Base-by-base conservation (phyloP, 2,329 filamentous ascomycete species). In the Emmonsia crescens region DNA sequence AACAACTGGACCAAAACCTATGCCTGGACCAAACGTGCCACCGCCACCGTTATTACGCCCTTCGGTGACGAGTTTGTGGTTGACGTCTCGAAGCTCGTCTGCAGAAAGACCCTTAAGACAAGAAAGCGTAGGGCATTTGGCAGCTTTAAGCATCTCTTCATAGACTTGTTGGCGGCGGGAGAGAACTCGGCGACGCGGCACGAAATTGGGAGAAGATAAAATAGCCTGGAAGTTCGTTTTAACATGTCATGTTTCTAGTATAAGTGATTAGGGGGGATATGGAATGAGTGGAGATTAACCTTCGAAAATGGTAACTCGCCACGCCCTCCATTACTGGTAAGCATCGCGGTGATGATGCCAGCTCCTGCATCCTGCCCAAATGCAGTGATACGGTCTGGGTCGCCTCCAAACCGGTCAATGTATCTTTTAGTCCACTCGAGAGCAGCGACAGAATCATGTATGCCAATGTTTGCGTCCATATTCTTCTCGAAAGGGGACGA, bases 311-410 rank as follows among this genome's bases (percentile, higher is more conserved):
- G 58, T 29, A 60, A 24, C 19, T 3, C 4, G 19, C 57, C 57
- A 14, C 19, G 10, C 31, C 57, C 57, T n/a, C 58, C 58, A 36
- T 60, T 29, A n/a, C 44, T 19, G 19, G 63, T 77, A 0, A 79
- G 80, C 72, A 81, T 75, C 36, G 83, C 78, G 21, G 80, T 76
- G 14, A 82, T 79, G 0, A 81, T 83, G 33, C 82, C 82, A 33
- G 83, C 84, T 24, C 84, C 80, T 2, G 80, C 79, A 40, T 75
- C 78, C 57, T 77, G 75, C 4, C 80, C 80, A 21, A 75, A 74
- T 59, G 80, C 79, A 3, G 77, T 79, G 31, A 81, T 76, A 42
- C 69, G 71, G 52, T 74, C 69, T 0, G 78, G 76, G 61, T 82
- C 78, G 14, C 79, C 79, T 12, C 79, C 79, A 61, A 81, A 81